Conservation (phyloP, 1,139 yeast species). For the Pneumocystis oryctolagi region DNA sequence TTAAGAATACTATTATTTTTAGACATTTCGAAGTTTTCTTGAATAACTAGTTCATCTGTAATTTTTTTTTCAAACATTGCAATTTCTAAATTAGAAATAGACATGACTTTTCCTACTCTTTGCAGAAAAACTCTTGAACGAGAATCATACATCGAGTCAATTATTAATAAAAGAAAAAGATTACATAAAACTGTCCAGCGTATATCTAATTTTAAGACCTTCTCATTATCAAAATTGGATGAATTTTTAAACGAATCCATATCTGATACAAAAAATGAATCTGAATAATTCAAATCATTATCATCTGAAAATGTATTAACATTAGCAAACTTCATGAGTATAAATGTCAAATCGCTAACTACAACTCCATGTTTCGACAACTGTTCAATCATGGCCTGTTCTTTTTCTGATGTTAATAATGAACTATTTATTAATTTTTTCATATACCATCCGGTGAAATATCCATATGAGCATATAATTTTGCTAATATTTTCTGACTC, state of each 20-base stretch:
- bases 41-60: constrained; percentile 78
- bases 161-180: constrained; percentile 57
- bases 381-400: constrained; percentile 75
- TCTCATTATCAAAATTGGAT: constrained; percentile 27
- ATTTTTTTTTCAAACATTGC: constrained; percentile 81
- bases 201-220: constrained; percentile 36
- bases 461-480: constrained; percentile 70
- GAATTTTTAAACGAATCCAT: constrained; percentile 22
- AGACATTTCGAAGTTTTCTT: constrained; percentile 49
- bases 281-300: constrained; percentile 9
- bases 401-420: constrained; percentile 23
- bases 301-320: background rate
- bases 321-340: constrained; percentile 32
- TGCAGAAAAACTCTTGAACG: constrained; percentile 67
- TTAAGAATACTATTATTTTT: constrained; percentile 67
- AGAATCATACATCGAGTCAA: constrained; percentile 80
- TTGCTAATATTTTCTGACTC: constrained; percentile 59
- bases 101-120: constrained; percentile 47
- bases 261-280: background rate
- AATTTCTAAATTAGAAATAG: constrained; percentile 48
- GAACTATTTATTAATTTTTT: background rate
- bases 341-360: constrained; percentile 51
- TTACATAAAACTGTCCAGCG: constrained; percentile 93
- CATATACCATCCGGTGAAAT: constrained; percentile 35
- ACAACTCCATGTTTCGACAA: constrained; percentile 72